A percentile compares a stretch with the other conserved stretches of the same genome.
phyloP scores from a whole-genome alignment of 306 rosid species.

The Cucurbita pepo region DNA sequence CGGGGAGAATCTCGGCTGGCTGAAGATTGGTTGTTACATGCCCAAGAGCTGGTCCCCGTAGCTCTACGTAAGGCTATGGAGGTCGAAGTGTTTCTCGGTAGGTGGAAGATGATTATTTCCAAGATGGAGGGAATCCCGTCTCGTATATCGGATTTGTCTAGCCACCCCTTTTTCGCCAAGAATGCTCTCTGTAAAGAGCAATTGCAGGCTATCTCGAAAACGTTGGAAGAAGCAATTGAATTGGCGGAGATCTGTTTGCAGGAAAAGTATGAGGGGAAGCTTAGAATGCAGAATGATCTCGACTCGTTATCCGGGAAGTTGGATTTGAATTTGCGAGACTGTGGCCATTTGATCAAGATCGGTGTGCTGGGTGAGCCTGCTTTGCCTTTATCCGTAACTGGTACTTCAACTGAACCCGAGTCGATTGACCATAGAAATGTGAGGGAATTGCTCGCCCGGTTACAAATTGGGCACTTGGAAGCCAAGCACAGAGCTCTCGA shows the following conservation, averaged over 20 bases:
- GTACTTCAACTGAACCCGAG: slow-evolving; percentile 32
- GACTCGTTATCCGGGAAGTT: slow-evolving; percentile 62
- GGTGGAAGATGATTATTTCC: slow-evolving; percentile 76
- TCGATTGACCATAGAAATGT: slow-evolving; percentile 23
- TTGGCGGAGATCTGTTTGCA: slow-evolving; percentile 56
- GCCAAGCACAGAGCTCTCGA: slow-evolving; percentile 73
- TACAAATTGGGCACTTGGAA: slow-evolving; percentile 87
- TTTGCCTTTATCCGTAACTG: slow-evolving; percentile 22
- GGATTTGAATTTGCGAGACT: slow-evolving; percentile 77
- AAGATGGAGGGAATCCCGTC: slow-evolving; percentile 77
- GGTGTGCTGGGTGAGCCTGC: slow-evolving; percentile 86
- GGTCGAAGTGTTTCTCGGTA: slow-evolving; percentile 54
- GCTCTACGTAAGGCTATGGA: slow-evolving; percentile 53
- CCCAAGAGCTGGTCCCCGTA: slow-evolving; percentile 57
- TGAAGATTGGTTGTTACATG: slow-evolving; percentile 50
- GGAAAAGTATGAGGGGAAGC: slow-evolving; percentile 78
- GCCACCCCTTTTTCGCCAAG: slow-evolving; percentile 92
- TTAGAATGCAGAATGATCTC: slow-evolving; percentile 84
- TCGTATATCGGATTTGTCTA: slow-evolving; percentile 62
- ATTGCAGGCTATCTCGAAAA: slow-evolving; percentile 59
- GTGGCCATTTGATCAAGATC: slow-evolving; percentile 65
- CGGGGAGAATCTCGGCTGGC: slow-evolving; percentile 18
- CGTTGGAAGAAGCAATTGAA: slow-evolving; percentile 35
- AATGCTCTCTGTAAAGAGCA: slow-evolving; percentile 87
- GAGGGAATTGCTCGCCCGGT: slow-evolving; percentile 72